Evolutionary conservation across 345 rosid species (phyloP), one percentile per base, ranked within the genome.

Genomic region (Murraya koenigii): DNA sequence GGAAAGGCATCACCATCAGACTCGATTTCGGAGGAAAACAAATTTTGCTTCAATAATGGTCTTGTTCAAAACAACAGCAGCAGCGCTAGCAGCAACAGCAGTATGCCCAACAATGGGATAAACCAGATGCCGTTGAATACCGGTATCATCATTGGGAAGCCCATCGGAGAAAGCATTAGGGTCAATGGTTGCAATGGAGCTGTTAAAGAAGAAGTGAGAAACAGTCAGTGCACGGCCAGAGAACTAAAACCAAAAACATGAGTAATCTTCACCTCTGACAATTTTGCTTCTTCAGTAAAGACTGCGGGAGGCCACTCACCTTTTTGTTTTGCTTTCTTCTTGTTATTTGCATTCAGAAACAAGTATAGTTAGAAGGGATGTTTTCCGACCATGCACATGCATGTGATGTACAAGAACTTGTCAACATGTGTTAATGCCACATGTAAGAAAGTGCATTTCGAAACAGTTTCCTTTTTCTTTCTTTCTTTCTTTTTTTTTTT

Each of bases 1-100:
- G 82, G 78, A 26, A 87, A 82, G 75, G 76, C 84, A 58, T 80
- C 84, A 26, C 52, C 84, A 7, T 23, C 80, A 1, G 47, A 75
- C 60, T 5, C 4, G n/a, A 66, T 59, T 63, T 63, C 77, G 5
- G 75, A 78, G 4, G 85, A 81, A 28, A 72, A 75, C 76, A 78
- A 72, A 66, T 13, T 62, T 52, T 69, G 78, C 32, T 36, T 41
- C 54, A 56, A 35, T 22, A 77, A 74, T 9, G n/a, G 76, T 55
- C 74, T 62, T 39, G 52, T 32, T 32, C 80, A 75, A 52, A 80
- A 68, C 56, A 79, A 64, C 39, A 74, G 65, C 20, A 63, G 77
- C 66, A 60, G 78, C 54, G 66, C 70, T 20, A 68, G 81, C 61
- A 72, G 80, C 17, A 79, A 55, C 44, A 71, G 75, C 67, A 81